phyloP scores from a whole-genome alignment of 2,329 filamentous ascomycete genomes.

The Trichophyton verrucosum region DNA sequence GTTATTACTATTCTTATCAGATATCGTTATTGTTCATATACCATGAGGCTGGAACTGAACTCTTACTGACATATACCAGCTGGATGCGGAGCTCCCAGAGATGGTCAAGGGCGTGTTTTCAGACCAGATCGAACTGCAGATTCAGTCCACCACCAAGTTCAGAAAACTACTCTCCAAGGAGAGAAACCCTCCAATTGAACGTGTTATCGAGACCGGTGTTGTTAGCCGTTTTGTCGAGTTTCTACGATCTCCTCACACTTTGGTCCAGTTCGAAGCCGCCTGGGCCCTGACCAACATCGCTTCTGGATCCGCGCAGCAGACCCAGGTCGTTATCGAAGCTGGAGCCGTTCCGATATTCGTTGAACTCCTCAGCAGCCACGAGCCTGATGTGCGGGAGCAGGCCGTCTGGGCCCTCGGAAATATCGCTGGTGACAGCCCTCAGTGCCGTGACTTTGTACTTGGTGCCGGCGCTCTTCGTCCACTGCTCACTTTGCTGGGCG shows the following conservation, averaged over 20 bases:
- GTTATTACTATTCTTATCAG: not conserved
- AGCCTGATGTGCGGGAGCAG: slow-evolving; percentile 95
- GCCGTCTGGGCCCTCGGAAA: slow-evolving; percentile 98
- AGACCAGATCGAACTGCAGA: slow-evolving; percentile 95
- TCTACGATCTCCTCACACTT: slow-evolving; percentile 88
- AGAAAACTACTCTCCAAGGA: slow-evolving; percentile 96
- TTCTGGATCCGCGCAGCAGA: slow-evolving; percentile 91
- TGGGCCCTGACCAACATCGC: slow-evolving; percentile 99
- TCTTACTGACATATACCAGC: slow-evolving; percentile 38
- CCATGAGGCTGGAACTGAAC: too few species aligned
- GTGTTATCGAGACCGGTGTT: slow-evolving; percentile 97
- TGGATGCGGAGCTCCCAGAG: slow-evolving; percentile 94
- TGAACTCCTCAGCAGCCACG: slow-evolving; percentile 84
- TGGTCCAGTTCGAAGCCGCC: slow-evolving; percentile 97
- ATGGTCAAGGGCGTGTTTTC: slow-evolving; percentile 99
- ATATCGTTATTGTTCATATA: not conserved
- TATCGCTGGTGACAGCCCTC: slow-evolving; percentile 95
- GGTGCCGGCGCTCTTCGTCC: slow-evolving; percentile 83
- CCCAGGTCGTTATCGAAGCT: slow-evolving; percentile 96
- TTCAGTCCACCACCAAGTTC: slow-evolving; percentile 96
- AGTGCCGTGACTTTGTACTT: slow-evolving; percentile 93
- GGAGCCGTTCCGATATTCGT: slow-evolving; percentile 98
- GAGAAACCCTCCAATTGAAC: slow-evolving; percentile 96
- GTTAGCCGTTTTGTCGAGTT: slow-evolving; percentile 97
- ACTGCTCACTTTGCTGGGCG: slow-evolving; percentile 75